Base-by-base conservation (phyloP, 768 basidiomycete genomes). In the Glaciozyma martinii region DNA sequence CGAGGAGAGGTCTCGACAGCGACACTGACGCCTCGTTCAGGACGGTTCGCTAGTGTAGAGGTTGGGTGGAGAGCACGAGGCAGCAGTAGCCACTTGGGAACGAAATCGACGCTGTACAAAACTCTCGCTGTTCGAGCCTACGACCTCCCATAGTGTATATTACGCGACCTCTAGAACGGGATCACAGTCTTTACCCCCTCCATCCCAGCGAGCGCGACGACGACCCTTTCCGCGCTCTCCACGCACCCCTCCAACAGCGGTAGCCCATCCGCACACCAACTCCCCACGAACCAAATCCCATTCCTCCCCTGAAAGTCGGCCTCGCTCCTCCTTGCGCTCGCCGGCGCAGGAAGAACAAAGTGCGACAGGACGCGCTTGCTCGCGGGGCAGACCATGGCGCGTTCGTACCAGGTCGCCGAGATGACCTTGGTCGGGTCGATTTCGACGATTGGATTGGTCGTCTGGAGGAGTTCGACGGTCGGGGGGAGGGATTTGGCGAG, bases 241-340 rank as follows among this genome's bases (percentile, higher is more conserved):
- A 88, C 88, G 74, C 88, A 90, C 3, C 87, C 87, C 72, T 90
- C 89, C 56, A 90, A 76, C 60, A 90, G 74, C 13, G 88, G 88
- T 55, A 89, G 87, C 1, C 89, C 88, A 23, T 80, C 76, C 71
- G 83, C 81, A 19, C 84, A 85, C 74, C 85, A 89, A 23, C 83
- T 82, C 2, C 88, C 88, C 64, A 82, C 84, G n/a, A 88, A 77
- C 83, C 86, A 86, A 10, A 89, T 75, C 1, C 84, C 83, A 1
- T 68, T 8, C 29, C n/a, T 27, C 73, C 71, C 30, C 76, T 74
- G 21, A 66, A 70, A 19, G 75, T 46, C 65, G 21, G 21, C 47
- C 76, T 73, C 61, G 44, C 42, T 62, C 44, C 43, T 56, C 33
- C 37, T 29, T 43, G 27, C 80, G 80, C 57, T 66, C 74, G 66